Evolutionary conservation across 1,284 basidiomycete genomes (phyloP), one percentile per base, ranked within the genome.

Genomic region (Xerocomus amazonicus): DNA sequence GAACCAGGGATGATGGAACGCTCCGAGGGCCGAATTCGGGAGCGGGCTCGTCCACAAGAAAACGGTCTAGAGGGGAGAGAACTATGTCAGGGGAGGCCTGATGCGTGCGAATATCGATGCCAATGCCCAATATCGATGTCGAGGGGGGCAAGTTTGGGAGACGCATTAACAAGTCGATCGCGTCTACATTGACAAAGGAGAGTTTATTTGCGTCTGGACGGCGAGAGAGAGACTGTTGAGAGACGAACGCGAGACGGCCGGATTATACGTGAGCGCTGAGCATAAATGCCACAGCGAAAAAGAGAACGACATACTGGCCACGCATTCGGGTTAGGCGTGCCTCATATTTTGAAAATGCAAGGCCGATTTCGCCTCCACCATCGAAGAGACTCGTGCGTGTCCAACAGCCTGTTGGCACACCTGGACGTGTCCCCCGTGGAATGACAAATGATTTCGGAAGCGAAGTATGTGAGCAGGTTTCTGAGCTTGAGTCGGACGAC

Each of bases 311-410:
- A 8, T 54, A 89, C 90, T 17, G 87, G 87, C 90, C 90, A 92
- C 12, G 63, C 81, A 4, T 77, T 66, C 3, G 67, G 61, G 3
- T 71, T 79, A 0, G 92, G 91, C 1, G 91, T 88, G 0, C 92
- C 92, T 6, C 83, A 72, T 0, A 85, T 70, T 59, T 80, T 79
- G 71, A 94, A 95, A 44, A 95, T 90, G 84, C 83, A 2, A 93
- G 77, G 0, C 85, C 87, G 48, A 95, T 84, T 51, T 92, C 88
- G 4, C 91, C 89, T 16, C 77, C 71, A 4, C 78, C 78, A 50
- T 90, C 77, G 61, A 93, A 94, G 5, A 95, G 71, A 4, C 80
- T 71, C 29, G 76, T 72, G 36, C 85, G 71, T 33, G 59, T 65
- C 84, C 83, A 87, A 56, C 32, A 70, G 53, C 48, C 68, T 49